These are phyloP conservation scores for Erodium texanum DNA, from an alignment of 441 rosid species.

Conservation along the genomic window DNA sequence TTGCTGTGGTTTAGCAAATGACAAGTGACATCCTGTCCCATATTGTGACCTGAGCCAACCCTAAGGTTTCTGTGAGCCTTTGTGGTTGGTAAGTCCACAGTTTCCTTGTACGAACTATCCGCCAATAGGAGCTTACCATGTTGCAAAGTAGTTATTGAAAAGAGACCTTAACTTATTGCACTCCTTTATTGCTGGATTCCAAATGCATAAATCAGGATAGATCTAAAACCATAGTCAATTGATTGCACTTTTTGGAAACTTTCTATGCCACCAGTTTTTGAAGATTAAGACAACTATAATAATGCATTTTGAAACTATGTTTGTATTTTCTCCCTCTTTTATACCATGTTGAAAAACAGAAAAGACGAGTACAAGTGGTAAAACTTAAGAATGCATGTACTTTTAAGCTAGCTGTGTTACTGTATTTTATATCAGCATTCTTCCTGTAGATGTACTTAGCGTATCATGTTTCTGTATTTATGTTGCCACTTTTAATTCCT, in stretches of 20 bases:
- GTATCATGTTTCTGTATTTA: neutral
- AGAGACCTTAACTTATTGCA: neutral
- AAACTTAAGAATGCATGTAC: neutral
- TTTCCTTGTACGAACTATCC: neutral
- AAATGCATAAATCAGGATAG: neutral
- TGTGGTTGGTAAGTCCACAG: neutral
- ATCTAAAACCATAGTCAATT: neutral
- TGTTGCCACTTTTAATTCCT: neutral
- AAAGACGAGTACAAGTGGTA: constrained; percentile 3
- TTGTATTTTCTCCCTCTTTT: neutral
- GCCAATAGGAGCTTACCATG: neutral
- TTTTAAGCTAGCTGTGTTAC: neutral
- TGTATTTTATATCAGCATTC: neutral
- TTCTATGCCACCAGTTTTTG: neutral
- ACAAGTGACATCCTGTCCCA: neutral
- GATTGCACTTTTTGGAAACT: neutral
- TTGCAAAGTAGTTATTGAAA: neutral
- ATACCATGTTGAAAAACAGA: neutral
- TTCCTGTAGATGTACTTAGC: neutral
- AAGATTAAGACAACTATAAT: neutral
- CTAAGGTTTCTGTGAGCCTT: neutral
- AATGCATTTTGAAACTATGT: neutral
- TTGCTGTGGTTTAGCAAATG: neutral
- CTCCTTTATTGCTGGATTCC: neutral
- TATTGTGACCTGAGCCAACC: neutral